Base-by-base conservation (phyloP, 176 grass and related monocot species). In the Oryza coarctata region DNA sequence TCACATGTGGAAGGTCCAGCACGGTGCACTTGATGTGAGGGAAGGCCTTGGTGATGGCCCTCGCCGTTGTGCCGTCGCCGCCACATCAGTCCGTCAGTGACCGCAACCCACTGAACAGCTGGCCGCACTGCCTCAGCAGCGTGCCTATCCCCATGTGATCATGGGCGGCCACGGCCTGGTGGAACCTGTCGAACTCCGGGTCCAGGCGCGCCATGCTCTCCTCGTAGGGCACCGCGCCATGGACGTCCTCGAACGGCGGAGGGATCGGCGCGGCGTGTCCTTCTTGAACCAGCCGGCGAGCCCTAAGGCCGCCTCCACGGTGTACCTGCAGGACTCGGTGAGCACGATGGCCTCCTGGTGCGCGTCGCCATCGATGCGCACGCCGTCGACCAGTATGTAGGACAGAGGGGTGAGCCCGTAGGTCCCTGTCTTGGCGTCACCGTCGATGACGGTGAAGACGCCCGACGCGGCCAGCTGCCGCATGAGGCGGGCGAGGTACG, bases 1-100 rank as follows among this genome's bases (percentile, higher is more conserved):
- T 63, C 61, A 86, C 87, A 50, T 83, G 76, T 0, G 90, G 87
- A 45, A 86, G 70, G 3, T 92, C 87, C 22, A 92, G 81, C 33
- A 92, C 79, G 0, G 83, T 86, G 82, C 83, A 72, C 67, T 43
- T 74, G 43, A 92, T 35, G 0, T 25, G 25, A 0, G 90, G 90
- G 67, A 80, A 88, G 5, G 82, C 74, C 25, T 79, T 70, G 1
- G 63, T 50, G 11, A 92, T 65, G 83, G 76, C 55, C 70, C 31
- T 88, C 0, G 41, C 86, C 0, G 83, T 43, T 0, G 49, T 38
- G 8, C 90, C 90, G 5, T 73, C 87, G 28, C 92, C 71, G 0
- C 86, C 89, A 0, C 85, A 70, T 2, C 87, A 84, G 35, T 94
- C 88, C 12, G 87, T 87, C 1, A 92, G 36, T 0, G 77, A 88